Evolutionary conservation across 352 stramenopile species (phyloP), one percentile per base, ranked within the genome.

Genomic region (Globisporangium orthogonon): DNA sequence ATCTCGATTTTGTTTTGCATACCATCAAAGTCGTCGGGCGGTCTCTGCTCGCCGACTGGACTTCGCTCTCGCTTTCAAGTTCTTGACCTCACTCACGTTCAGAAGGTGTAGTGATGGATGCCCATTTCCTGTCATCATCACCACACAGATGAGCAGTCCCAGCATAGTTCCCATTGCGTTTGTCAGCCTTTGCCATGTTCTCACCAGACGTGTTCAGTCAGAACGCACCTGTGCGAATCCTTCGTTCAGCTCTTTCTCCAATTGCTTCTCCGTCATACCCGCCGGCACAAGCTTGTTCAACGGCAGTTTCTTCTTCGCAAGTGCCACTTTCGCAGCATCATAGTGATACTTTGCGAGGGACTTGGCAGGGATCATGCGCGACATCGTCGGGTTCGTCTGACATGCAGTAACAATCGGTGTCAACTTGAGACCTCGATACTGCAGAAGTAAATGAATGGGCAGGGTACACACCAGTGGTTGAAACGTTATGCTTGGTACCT

Each of bases 241-340:
- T 31, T 74, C 61, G 43, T 92, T 92, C 44, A 89, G 56, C 52
- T 87, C 74, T 43, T 78, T 85, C 60, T 92, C 83, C n/a, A 84
- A 57, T n/a, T 86, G 70, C 23, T 71, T 71, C 11, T 83, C 76
- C 0, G 60, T 63, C 18, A 56, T 15, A 10, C 66, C 67, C 0
- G 59, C 9, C 1, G 76, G 64, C 28, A 92, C 28, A 9, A 83
- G 64, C 41, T 83, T 89, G 61, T 50, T 81, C 23, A 89, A 35
- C 17, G 78, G 74, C 10, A 65, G 62, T 53, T 90, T 92, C 61
- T 90, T 92, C 64, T 79, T 85, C 13, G 62, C 51, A 31, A 71
- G 48, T 23, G 61, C 56, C 10, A 83, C 49, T 48, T 86, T 88
- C 15, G 50, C 37, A 28, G 17, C 40, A 50, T 92, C 78, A 54